Evolutionary conservation across 148 eudicot genomes (phyloP), one percentile per base, ranked within the genome.

Genomic region (Heliamphora exappendiculata): DNA sequence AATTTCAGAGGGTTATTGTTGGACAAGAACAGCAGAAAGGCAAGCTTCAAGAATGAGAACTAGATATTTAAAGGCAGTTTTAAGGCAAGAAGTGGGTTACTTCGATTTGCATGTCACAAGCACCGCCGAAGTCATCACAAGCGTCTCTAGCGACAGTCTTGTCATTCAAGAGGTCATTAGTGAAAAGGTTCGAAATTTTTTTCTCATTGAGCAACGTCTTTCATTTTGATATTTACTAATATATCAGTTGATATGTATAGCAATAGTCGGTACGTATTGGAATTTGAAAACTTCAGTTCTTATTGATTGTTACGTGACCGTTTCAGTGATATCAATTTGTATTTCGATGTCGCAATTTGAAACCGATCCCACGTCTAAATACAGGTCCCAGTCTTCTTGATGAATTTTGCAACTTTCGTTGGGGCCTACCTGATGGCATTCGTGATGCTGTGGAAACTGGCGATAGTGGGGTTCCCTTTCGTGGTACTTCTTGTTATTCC

Each of bases 11-110:
- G 96, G 96, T 41, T 91, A 83, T 82, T 89, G 96, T 78, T 91
- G 92, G 92, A 83, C 96, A 79, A 89, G 93, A 76, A 87, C 96
- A 31, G 91, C 89, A 31, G 96, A 91, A 82, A 89, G 91, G 45
- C 96, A 91, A 81, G 86, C 96, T 44, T 87, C 93, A 16, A 82
- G 83, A 73, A 84, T 91, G 88, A 86, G 96, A 76, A 68, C 84
- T 55, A 87, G 80, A 64, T 91, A 91, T 57, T 59, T 91, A 22
- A 89, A 91, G 78, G 92, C 96, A 79, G 87, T 91, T 20, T 31
- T 91, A 70, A 84, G 96, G 75, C 96, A 91, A 81, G 96, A 91
- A 67, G 90, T 89, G 14, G 86, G 87, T 12, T 91, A 91, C 80
- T 91, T 91, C 63, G 96, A 91, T 82, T 59, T 91, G 78, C 85